Conservation (phyloP, 2,329 filamentous ascomycete genomes). For the Sclerotinia trifoliorum region DNA sequence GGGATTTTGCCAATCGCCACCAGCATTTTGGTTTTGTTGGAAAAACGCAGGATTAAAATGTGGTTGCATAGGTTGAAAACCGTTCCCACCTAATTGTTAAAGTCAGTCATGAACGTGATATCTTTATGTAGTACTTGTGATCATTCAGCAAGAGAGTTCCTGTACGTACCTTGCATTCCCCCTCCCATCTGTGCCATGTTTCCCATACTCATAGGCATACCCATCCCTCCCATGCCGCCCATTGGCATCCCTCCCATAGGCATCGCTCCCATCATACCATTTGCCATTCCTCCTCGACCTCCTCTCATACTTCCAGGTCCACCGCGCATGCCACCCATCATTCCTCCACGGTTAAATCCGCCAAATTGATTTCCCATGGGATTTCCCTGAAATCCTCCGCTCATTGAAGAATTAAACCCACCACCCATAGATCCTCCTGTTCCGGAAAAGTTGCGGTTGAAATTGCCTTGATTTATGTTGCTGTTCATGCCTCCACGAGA, state of each 20-base stretch:
- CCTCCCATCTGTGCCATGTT: constrained; percentile 46
- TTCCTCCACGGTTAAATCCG: constrained; percentile 53
- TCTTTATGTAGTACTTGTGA: not conserved
- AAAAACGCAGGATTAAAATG: constrained; percentile 77
- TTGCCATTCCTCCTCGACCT: constrained; percentile 52
- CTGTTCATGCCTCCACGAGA: constrained; percentile 41
- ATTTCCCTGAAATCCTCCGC: constrained; percentile 50
- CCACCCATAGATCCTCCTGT: constrained; percentile 47
- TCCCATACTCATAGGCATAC: constrained; percentile 45
- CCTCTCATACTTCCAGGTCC: constrained; percentile 58
- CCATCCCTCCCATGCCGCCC: constrained; percentile 48
- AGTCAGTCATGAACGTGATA: constrained; percentile 11
- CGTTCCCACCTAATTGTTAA: constrained; percentile 42
- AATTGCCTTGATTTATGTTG: constrained; percentile 54
- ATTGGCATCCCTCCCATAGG: constrained; percentile 56
- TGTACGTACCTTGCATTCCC: constrained; percentile 57
- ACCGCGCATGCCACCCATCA: constrained; percentile 52
- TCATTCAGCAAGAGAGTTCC: not conserved
- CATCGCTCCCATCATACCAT: constrained; percentile 47
- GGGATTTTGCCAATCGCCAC: constrained; percentile 70
- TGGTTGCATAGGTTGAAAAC: constrained; percentile 66
- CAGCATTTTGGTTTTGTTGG: constrained; percentile 48
- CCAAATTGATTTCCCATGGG: constrained; percentile 48
- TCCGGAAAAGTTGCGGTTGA: constrained; percentile 50
- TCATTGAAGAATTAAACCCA: constrained; percentile 45